phyloP scores from a whole-genome alignment of 2,329 filamentous ascomycete genomes.

The Fusarium oxysporum region DNA sequence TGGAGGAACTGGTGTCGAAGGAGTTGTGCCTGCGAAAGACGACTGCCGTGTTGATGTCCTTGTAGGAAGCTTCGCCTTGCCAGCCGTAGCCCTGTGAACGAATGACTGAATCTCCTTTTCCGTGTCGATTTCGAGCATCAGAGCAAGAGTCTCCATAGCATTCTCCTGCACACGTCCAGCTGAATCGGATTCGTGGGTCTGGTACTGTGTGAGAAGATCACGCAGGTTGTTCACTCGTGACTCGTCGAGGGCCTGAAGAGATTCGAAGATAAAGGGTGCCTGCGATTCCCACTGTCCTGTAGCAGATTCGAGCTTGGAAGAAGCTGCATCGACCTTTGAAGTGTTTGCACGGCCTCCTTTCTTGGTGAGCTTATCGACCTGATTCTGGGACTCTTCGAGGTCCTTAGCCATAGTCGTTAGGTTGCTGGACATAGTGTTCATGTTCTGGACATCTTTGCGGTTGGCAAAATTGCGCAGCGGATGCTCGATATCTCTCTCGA shows the following conservation, averaged over 20 bases:
- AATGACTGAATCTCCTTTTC: conserved; percentile 87
- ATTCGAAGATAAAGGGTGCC: conserved; percentile 94
- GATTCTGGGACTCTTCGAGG: conserved; percentile 85
- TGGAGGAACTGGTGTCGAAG: conserved; percentile 43
- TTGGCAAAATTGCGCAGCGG: conserved; percentile 81
- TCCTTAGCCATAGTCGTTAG: conserved; percentile 84
- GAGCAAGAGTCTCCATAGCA: conserved; percentile 83
- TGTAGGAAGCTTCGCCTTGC: conserved; percentile 53
- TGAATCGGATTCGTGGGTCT: conserved; percentile 91
- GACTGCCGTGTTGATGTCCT: conserved; percentile 57
- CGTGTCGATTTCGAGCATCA: conserved; percentile 87
- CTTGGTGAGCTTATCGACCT: conserved; percentile 83
- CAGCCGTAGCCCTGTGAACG: conserved; percentile 57
- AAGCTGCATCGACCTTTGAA: conserved; percentile 81
- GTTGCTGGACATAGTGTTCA: conserved; percentile 85
- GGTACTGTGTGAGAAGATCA: conserved; percentile 89
- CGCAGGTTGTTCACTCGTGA: conserved; percentile 88
- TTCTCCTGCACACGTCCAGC: conserved; percentile 80
- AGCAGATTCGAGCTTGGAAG: conserved; percentile 79
- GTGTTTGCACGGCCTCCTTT: conserved; percentile 83
- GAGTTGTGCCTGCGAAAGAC: conserved; percentile 48
- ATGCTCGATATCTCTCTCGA: conserved; percentile 89
- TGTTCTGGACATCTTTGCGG: conserved; percentile 82
- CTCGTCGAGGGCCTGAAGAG: conserved; percentile 91
- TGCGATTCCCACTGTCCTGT: conserved; percentile 91